Conservation (phyloP, 176 grass and related monocot species). For the Lolium rigidum region DNA sequence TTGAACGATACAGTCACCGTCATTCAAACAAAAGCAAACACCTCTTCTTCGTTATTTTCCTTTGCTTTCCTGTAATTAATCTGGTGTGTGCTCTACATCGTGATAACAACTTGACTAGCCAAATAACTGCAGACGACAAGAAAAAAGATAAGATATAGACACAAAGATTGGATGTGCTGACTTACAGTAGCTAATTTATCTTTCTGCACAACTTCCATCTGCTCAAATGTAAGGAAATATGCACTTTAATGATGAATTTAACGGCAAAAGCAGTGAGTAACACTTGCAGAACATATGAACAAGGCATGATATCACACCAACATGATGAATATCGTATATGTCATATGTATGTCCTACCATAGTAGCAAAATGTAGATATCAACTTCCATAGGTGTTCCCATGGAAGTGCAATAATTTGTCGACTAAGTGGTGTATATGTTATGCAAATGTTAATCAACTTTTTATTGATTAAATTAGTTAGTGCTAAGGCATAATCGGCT, state of each 20-base stretch:
- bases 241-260: constrained; percentile 6
- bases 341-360: not conserved
- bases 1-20: not conserved
- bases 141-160: not conserved
- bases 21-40: not conserved
- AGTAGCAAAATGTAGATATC: not conserved
- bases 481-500: not conserved
- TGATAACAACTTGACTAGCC: not conserved
- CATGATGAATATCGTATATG: not conserved
- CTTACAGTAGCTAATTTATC: not conserved
- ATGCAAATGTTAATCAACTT: not conserved
- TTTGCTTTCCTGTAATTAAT: constrained; percentile 2
- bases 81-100: not conserved
- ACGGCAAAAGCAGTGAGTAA: constrained; percentile 5
- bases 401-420: not conserved
- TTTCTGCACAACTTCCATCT: not conserved
- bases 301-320: not conserved
- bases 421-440: not conserved
- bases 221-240: constrained; percentile 11
- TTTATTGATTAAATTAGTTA: constrained; percentile 13
- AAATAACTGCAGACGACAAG: constrained; percentile 2
- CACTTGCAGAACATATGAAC: not conserved
- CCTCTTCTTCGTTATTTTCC: not conserved
- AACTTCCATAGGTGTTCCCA: not conserved
- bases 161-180: not conserved